Percentiles rank a stretch among this genome's conserved stretches.
Conservation (phyloP, 78 protist genomes). For the Emiliania huxleyi region DNA sequence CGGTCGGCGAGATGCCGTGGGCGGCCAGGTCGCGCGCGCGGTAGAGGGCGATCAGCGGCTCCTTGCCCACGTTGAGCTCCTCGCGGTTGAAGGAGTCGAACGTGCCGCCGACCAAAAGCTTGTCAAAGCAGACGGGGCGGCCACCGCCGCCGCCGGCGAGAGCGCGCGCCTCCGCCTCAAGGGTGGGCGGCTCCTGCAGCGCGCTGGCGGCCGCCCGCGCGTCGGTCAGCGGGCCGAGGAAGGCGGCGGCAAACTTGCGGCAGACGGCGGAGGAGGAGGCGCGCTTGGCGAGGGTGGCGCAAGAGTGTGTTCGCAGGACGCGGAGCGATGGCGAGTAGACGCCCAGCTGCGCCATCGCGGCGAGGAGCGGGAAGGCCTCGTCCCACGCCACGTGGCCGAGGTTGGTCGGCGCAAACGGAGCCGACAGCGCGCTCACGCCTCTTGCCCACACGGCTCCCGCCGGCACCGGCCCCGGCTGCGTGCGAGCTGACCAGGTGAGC, state of each 20-base stretch:
- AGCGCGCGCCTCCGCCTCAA: not conserved
- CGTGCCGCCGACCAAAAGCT: not conserved
- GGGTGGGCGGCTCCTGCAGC: not conserved
- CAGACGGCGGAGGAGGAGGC: not conserved
- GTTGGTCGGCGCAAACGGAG: not conserved
- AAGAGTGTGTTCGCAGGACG: not conserved
- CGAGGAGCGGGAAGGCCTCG: not conserved
- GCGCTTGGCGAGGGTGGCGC: not conserved
- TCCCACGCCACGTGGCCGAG: conserved; percentile 11
- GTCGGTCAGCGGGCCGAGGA: not conserved
- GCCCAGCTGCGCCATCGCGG: conserved; percentile 4
- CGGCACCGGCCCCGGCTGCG: not conserved
- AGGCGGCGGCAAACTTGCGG: not conserved
- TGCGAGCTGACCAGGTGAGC: not conserved
- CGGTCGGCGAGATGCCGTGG: not conserved
- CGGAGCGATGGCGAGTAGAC: not conserved
- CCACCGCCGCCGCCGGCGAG: not conserved
- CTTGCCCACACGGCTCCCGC: not conserved
- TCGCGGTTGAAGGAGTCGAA: not conserved
- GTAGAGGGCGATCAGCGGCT: conserved; percentile 11
- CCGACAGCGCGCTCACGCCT: not conserved
- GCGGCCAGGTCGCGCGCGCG: not conserved
- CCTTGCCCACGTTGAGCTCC: not conserved
- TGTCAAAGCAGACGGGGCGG: not conserved
- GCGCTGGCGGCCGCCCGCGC: too few species aligned